Evolutionary conservation across 208 protist genomes (phyloP).

Genomic region (Crithidia brevicula): DNA sequence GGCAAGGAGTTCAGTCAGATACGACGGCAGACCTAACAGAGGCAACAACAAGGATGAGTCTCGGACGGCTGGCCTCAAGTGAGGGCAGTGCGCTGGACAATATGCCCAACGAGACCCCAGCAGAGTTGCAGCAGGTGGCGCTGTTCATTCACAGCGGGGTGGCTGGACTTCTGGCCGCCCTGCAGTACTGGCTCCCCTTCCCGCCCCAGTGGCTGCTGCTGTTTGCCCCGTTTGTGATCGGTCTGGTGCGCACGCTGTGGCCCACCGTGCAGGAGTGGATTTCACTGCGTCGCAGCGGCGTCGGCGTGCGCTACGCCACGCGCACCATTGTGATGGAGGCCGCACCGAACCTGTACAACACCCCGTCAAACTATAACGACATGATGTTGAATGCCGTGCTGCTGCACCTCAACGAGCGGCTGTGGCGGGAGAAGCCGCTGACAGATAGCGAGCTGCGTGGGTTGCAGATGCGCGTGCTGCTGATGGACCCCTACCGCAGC

Average conservation of each 20-base stretch:
- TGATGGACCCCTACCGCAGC: conserved; percentile 65
- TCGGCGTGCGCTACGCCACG: conserved; percentile 4
- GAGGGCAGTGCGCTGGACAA: not conserved
- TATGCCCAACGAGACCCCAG: not conserved
- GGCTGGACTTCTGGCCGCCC: not conserved
- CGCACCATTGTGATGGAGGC: conserved; percentile 34
- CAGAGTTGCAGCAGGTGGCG: conserved; percentile 11
- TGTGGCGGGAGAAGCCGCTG: conserved; percentile 40
- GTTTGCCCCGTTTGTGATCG: conserved; percentile 29
- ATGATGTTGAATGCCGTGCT: conserved; percentile 76
- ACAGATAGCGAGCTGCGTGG: conserved; percentile 37
- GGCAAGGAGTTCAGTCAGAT: no score
- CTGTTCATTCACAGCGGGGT: conserved; percentile 10
- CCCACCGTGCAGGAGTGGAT: conserved; percentile 12
- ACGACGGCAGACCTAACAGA: no score
- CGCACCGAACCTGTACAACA: conserved; percentile 13
- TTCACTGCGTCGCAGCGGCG: not conserved
- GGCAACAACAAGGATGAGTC: not conserved
- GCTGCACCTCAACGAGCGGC: conserved; percentile 51
- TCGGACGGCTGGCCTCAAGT: not conserved
- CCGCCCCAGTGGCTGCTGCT: conserved; percentile 34
- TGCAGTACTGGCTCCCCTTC: conserved; percentile 25
- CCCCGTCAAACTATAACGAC: conserved; percentile 49
- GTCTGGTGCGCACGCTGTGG: conserved; percentile 31
- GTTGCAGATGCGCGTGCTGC: conserved; percentile 48